Conservation (phyloP, 352 stramenopile species). For the Globisporangium sylvaticum region DNA sequence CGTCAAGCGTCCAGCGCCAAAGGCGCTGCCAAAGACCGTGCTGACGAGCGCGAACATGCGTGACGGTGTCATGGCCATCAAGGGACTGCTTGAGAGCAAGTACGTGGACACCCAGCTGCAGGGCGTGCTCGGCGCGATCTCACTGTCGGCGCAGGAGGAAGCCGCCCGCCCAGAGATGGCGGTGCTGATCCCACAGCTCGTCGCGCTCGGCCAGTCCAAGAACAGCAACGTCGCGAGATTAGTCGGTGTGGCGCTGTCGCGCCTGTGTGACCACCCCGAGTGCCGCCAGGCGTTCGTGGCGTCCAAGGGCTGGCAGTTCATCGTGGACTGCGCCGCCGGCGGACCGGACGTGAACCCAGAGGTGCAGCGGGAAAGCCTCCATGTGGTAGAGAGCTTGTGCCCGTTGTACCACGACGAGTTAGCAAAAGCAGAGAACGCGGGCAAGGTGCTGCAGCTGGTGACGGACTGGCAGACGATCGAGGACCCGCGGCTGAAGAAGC, state of each 20-base stretch:
- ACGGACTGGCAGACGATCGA: slow-evolving; percentile 81
- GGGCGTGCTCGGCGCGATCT: slow-evolving; percentile 76
- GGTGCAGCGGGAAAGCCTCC: slow-evolving; percentile 80
- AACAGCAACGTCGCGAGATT: slow-evolving; percentile 55
- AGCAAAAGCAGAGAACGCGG: slow-evolving; percentile 54
- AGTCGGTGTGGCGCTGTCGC: slow-evolving; percentile 67
- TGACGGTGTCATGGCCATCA: slow-evolving; percentile 57
- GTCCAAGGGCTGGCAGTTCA: slow-evolving; percentile 81
- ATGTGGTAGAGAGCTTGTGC: slow-evolving; percentile 84
- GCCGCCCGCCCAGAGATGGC: slow-evolving; percentile 60
- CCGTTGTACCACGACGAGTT: slow-evolving; percentile 80
- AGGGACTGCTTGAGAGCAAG: slow-evolving; percentile 73
- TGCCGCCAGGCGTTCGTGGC: slow-evolving; percentile 80
- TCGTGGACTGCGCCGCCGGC: slow-evolving; percentile 70
- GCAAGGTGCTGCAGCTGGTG: slow-evolving; percentile 58
- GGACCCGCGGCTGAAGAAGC: slow-evolving; percentile 82
- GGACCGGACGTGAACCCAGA: slow-evolving; percentile 58
- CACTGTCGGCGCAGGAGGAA: slow-evolving; percentile 55
- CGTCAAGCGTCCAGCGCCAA: slow-evolving; percentile 67
- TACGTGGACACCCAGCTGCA: slow-evolving; percentile 78
- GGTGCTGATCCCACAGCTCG: slow-evolving; percentile 59
- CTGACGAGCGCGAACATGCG: slow-evolving; percentile 44
- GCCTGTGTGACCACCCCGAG: slow-evolving; percentile 80
- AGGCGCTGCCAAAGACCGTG: slow-evolving; percentile 46
- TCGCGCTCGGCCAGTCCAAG: slow-evolving; percentile 59